Evolutionary conservation across 345 rosid species (phyloP).

Genomic region (Euphorbia pulcherrima): DNA sequence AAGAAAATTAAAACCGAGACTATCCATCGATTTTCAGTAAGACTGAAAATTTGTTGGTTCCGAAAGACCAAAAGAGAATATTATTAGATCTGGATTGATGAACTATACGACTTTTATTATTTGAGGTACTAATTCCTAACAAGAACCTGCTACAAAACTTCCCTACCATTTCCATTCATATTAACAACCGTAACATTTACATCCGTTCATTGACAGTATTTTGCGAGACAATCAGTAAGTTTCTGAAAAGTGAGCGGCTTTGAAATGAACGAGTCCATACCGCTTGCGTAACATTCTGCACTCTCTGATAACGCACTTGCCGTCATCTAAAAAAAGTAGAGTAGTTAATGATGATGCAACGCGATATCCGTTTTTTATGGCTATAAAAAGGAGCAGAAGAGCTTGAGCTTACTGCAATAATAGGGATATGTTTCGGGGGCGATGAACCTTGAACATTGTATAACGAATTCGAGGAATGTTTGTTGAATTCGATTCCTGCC

Average conservation of each 20-base stretch:
- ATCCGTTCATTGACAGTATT: constrained; percentile 44
- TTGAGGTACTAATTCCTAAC: constrained; percentile 24
- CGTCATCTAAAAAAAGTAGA: constrained; percentile 63
- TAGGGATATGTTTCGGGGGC: constrained; percentile 48
- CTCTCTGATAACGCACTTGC: constrained; percentile 92
- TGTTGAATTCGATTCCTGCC: constrained; percentile 57
- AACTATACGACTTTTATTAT: constrained; percentile 31
- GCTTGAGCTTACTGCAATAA: constrained; percentile 72
- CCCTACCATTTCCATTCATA: constrained; percentile 42
- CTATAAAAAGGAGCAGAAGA: neutral
- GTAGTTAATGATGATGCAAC: neutral
- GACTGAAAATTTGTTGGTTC: neutral
- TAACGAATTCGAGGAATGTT: constrained; percentile 23
- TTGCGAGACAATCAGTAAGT: constrained; percentile 63
- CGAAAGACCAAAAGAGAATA: constrained; percentile 5
- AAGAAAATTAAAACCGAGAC: no score
- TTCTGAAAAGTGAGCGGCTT: constrained; percentile 86
- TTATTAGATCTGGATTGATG: neutral
- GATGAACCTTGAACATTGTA: constrained; percentile 11
- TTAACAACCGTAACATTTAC: constrained; percentile 41
- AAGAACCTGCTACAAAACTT: constrained; percentile 50
- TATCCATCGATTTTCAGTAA: no score
- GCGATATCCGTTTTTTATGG: neutral
- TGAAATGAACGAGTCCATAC: constrained; percentile 91
- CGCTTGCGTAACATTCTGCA: constrained; percentile 83